phyloP scores from a whole-genome alignment of 2,329 filamentous ascomycete genomes.

The Aspergillus sp. region DNA sequence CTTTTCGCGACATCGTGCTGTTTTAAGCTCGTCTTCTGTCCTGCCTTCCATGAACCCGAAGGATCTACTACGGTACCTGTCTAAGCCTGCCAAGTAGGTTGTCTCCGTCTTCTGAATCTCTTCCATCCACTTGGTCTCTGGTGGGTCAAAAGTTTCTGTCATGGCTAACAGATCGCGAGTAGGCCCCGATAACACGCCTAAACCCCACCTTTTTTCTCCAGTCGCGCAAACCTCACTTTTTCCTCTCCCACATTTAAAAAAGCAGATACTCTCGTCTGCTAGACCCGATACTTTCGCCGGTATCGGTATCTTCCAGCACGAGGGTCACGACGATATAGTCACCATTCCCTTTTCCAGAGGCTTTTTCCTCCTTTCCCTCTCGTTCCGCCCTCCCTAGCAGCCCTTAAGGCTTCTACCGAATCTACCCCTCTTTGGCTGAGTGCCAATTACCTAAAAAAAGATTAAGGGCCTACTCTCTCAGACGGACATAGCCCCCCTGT shows the following conservation, averaged over 20 bases:
- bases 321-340: conserved; percentile 63
- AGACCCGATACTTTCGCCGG: conserved; percentile 79
- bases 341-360: conserved; percentile 86
- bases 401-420: conserved; percentile 56
- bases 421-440: conserved; percentile 67
- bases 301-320: conserved; percentile 80
- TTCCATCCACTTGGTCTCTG: not conserved
- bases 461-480: conserved; percentile 96
- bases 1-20: conserved; percentile 36
- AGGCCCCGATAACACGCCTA: conserved; percentile 66
- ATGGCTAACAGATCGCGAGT: conserved; percentile 22
- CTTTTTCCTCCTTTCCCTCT: conserved; percentile 74
- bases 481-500: conserved; percentile 80
- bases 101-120: conserved; percentile 1
- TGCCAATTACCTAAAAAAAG: conserved; percentile 69
- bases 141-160: not conserved
- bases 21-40: conserved; percentile 35
- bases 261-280: conserved; percentile 73
- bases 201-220: conserved; percentile 24
- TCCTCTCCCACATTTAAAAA: conserved; percentile 23
- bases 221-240: conserved; percentile 14
- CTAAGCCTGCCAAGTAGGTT: conserved; percentile 83
- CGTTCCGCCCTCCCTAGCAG: conserved; percentile 83
- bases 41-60: conserved; percentile 81
- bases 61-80: conserved; percentile 89